Conservation (phyloP, 2,329 filamentous ascomycete genomes). For the Colletotrichum scovillei region DNA sequence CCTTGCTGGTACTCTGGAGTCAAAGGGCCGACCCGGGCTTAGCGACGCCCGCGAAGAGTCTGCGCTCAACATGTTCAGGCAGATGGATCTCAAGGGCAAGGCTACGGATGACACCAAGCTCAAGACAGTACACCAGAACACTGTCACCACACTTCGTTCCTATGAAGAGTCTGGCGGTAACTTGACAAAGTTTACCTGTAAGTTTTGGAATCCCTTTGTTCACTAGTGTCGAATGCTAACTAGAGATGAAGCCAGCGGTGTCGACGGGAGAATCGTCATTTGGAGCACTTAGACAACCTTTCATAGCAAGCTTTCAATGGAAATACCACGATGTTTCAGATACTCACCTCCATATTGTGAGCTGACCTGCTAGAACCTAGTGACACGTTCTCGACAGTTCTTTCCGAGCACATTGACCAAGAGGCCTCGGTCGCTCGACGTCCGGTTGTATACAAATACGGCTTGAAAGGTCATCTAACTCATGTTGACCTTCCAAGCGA, state of each 20-base stretch:
- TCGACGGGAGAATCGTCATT: conserved; percentile 85
- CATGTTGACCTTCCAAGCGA: neutral
- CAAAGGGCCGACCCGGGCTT: conserved; percentile 71
- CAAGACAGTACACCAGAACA: conserved; percentile 97
- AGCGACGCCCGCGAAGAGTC: conserved; percentile 83
- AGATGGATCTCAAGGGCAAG: conserved; percentile 99
- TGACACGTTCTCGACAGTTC: neutral
- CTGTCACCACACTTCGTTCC: conserved; percentile 84
- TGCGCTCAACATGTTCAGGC: conserved; percentile 96
- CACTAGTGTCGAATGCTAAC: conserved; percentile 28
- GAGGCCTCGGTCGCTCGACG: neutral
- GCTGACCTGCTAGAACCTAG: no score
- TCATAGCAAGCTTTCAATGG: conserved; percentile 28
- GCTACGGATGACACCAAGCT: conserved; percentile 91
- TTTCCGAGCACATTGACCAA: neutral
- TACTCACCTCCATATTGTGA: neutral
- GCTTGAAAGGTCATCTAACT: neutral
- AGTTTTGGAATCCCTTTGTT: conserved; percentile 52
- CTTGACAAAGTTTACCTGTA: conserved; percentile 88
- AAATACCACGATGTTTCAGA: conserved; percentile 24
- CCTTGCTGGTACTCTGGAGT: conserved; percentile 83
- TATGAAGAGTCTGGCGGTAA: conserved; percentile 75
- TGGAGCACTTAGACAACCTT: conserved; percentile 70
- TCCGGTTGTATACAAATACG: neutral
- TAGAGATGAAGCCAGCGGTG: conserved; percentile 74